phyloP scores from a whole-genome alignment of 2,329 filamentous ascomycete species.

The Xylariaceae sp. region DNA sequence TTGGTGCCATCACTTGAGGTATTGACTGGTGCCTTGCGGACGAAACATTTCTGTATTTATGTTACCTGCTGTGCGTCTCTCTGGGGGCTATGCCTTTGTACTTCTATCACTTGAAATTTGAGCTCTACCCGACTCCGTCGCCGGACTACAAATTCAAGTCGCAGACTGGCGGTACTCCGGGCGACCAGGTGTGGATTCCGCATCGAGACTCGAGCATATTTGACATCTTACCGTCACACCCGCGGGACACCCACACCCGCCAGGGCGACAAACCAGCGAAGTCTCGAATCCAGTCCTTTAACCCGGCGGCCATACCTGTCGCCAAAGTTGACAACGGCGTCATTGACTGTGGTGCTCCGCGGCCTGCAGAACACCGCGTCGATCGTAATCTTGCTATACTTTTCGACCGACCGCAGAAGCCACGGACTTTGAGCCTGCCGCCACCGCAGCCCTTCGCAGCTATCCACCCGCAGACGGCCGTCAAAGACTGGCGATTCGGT shows the following conservation, averaged over 20 bases:
- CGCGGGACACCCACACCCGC: constrained; percentile 22
- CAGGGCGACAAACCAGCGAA: constrained; percentile 7
- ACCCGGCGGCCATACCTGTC: constrained; percentile 12
- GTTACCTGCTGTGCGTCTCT: not conserved
- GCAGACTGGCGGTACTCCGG: constrained; percentile 10
- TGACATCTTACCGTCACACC: constrained; percentile 50
- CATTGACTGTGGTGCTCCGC: constrained; percentile 48
- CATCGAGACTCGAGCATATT: constrained; percentile 48
- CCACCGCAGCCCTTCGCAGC: constrained; percentile 41
- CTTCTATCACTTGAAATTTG: constrained; percentile 64
- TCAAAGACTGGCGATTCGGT: constrained; percentile 76
- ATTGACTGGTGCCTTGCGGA: too few species aligned
- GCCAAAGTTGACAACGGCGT: constrained; percentile 28
- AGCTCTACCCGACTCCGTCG: constrained; percentile 53
- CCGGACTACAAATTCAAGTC: constrained; percentile 24
- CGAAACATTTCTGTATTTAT: too few species aligned
- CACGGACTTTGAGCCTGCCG: constrained; percentile 39
- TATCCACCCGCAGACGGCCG: constrained; percentile 46
- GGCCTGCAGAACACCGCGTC: constrained; percentile 29
- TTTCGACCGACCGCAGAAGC: constrained; percentile 36
- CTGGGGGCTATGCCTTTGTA: constrained; percentile 53
- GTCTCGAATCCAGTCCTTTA: constrained; percentile 9
- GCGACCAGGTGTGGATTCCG: constrained; percentile 47
- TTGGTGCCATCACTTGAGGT: too few species aligned
- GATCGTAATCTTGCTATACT: constrained; percentile 36